Percentiles rank a stretch among this genome's conserved stretches.
Conservation (phyloP, 208 protist genomes). For the Leptomonas pyrrhocoris region DNA sequence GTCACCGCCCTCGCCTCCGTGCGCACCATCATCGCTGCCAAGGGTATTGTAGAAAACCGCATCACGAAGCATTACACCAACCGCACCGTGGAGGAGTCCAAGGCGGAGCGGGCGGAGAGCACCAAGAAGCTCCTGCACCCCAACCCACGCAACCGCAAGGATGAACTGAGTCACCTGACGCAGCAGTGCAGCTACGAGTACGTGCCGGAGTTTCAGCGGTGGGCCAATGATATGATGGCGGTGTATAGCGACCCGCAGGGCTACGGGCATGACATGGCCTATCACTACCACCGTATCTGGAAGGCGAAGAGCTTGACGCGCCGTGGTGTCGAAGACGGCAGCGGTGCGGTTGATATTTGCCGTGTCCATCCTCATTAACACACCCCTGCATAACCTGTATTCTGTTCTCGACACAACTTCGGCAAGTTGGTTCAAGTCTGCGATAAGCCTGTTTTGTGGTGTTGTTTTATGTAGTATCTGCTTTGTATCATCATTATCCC, state of each 20-base stretch:
- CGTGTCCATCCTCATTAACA: constrained; percentile 73
- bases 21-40: constrained; percentile 71
- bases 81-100: constrained; percentile 78
- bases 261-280: constrained; percentile 90
- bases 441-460: neutral
- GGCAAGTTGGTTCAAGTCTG: neutral
- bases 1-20: constrained; percentile 1
- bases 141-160: constrained; percentile 83
- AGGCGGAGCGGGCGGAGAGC: constrained; percentile 62
- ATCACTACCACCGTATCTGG: constrained; percentile 92
- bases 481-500: neutral
- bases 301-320: constrained; percentile 83
- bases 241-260: constrained; percentile 85
- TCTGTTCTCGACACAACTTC: neutral
- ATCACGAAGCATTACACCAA: constrained; percentile 86
- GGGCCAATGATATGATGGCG: constrained; percentile 92
- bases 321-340: constrained; percentile 82
- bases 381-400: neutral
- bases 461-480: constrained; percentile 13
- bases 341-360: constrained; percentile 73
- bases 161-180: constrained; percentile 84
- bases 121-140: constrained; percentile 59
- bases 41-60: constrained; percentile 89
- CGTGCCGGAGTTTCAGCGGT: constrained; percentile 91
- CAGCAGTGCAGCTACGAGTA: constrained; percentile 91